phyloP scores from a whole-genome alignment of 2,329 filamentous ascomycete species.

The Colletotrichum tabaci region DNA sequence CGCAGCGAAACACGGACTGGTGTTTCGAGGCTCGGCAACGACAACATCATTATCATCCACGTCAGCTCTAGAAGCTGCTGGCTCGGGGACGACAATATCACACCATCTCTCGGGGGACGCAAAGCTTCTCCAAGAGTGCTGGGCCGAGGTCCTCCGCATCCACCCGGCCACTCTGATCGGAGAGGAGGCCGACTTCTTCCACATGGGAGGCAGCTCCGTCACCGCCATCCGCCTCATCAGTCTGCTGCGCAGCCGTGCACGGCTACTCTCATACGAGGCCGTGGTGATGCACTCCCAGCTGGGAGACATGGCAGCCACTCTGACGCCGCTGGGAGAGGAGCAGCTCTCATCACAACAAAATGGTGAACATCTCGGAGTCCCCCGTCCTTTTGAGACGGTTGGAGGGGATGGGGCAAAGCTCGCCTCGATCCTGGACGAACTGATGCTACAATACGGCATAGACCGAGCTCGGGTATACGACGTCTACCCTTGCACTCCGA shows the following conservation, averaged over 20 bases:
- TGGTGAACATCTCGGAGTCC: too few relatives aligned
- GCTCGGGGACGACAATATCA: too few relatives aligned
- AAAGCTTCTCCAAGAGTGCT: not conserved
- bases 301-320: not conserved
- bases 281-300: conserved; percentile 1
- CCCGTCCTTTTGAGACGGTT: not conserved
- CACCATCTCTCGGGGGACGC: not conserved
- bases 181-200: conserved; percentile 11
- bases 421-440: not conserved
- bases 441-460: not conserved
- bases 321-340: not conserved
- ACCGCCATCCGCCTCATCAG: conserved; percentile 14
- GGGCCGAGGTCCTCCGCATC: not conserved
- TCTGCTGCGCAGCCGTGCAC: conserved; percentile 1
- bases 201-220: conserved; percentile 17
- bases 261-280: not conserved
- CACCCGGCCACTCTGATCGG: conserved; percentile 4
- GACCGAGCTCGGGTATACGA: conserved; percentile 44
- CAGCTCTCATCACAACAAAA: not conserved
- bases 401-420: not conserved
- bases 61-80: too few relatives aligned
- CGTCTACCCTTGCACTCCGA: conserved; percentile 56
- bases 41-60: too few relatives aligned
- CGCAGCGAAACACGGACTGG: not conserved
- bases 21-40: not conserved